Evolutionary conservation across 768 basidiomycete genomes (phyloP).

Genomic region (Boletus vinaceobasis): DNA sequence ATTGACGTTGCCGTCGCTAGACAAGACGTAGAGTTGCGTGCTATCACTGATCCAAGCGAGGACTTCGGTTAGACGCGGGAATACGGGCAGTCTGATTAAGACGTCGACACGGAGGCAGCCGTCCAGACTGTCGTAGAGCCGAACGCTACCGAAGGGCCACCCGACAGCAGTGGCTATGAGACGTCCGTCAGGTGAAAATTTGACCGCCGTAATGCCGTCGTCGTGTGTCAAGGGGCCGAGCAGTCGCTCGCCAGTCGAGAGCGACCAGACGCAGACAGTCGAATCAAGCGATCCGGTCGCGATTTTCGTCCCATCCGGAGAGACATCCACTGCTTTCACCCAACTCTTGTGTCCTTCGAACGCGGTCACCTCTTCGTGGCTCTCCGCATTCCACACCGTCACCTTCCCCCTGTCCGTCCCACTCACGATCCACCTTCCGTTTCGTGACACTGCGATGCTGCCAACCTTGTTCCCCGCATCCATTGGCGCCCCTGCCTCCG

Average conservation of each 20-base stretch:
- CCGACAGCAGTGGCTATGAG: background rate
- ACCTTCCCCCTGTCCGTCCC: background rate
- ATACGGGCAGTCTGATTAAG: background rate
- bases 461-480: no score
- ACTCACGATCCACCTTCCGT: background rate
- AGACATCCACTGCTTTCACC: background rate
- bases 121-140: background rate
- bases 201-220: accelerated
- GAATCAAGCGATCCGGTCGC: background rate
- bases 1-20: background rate
- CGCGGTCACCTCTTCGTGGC: background rate
- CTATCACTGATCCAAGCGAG: background rate
- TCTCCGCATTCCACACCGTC: background rate
- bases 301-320: background rate
- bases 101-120: background rate
- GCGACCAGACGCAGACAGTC: background rate
- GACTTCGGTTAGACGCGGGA: no score
- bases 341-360: background rate
- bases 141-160: background rate
- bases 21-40: background rate
- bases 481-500: background rate
- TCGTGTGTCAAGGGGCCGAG: background rate
- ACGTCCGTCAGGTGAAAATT: background rate
- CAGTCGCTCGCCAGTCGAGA: background rate
- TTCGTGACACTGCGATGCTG: no score